phyloP scores from a whole-genome alignment of 2,329 filamentous ascomycete species.

The Sordariomycetes sp. region DNA sequence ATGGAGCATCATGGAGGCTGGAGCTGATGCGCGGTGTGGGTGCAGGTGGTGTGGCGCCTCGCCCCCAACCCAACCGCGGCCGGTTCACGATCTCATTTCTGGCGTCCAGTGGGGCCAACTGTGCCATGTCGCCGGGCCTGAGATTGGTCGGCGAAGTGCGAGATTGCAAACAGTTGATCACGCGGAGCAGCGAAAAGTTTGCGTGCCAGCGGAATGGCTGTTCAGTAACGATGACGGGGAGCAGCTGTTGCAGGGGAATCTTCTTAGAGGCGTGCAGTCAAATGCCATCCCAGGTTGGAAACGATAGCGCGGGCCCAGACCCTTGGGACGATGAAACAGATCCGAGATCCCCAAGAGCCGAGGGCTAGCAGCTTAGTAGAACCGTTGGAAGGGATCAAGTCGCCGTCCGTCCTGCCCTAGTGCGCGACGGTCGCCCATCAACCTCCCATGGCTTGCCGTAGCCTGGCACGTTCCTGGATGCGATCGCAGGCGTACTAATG shows the following conservation, averaged over 20 bases:
- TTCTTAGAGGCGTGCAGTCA: too few species aligned
- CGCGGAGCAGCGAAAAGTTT: not conserved
- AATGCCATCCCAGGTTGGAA: too few species aligned
- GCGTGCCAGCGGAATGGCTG: too few species aligned
- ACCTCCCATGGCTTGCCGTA: constrained; percentile 18
- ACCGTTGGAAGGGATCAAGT: not conserved
- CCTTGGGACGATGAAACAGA: constrained; percentile 1
- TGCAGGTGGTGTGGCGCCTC: too few species aligned
- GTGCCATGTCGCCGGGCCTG: not conserved
- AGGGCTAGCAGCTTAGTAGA: not conserved
- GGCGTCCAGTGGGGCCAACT: not conserved
- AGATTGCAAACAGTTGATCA: not conserved
- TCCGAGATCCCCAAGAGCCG: constrained; percentile 2
- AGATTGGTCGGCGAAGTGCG: not conserved
- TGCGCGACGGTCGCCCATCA: constrained; percentile 13
- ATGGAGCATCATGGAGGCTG: too few species aligned
- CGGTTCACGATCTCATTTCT: not conserved
- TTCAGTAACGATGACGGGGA: too few species aligned
- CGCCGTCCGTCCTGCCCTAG: not conserved
- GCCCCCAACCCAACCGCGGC: not conserved
- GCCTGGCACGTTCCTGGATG: constrained; percentile 20
- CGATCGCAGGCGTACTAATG: constrained; percentile 16
- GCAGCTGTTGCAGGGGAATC: too few species aligned
- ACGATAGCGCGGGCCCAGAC: not conserved
- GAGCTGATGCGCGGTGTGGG: too few species aligned